Percentiles rank a stretch among this genome's conserved stretches.
phyloP scores from a whole-genome alignment of 257 asterid species.

The Solanum appendiculatum region DNA sequence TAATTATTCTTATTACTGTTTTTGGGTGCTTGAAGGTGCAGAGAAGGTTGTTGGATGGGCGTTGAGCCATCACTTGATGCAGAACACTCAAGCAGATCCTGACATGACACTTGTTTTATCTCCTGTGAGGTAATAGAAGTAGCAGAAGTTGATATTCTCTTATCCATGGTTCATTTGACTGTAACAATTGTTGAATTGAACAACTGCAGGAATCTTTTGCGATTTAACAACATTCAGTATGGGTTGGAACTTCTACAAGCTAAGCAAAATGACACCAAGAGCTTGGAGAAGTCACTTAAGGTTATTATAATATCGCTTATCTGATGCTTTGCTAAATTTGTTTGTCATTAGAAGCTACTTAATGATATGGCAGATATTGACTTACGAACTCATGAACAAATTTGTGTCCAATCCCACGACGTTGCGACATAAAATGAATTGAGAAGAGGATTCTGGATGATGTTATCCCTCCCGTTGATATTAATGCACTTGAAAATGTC shows the following conservation, averaged over 20 bases:
- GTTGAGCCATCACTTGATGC: too few species aligned
- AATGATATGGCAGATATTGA: neutral
- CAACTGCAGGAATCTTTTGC: neutral
- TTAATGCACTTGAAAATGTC: conserved; percentile 85
- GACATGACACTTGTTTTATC: too few species aligned
- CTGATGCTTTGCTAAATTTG: neutral
- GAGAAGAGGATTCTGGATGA: conserved; percentile 75
- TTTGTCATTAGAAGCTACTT: neutral
- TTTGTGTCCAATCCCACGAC: conserved; percentile 27
- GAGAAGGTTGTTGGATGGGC: too few species aligned
- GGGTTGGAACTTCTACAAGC: conserved; percentile 52
- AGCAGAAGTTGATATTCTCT: too few species aligned
- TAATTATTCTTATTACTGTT: too few species aligned
- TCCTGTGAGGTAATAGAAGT: too few species aligned
- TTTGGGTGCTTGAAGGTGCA: too few species aligned
- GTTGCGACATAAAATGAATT: conserved; percentile 67
- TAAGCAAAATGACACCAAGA: conserved; percentile 56
- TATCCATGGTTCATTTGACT: too few species aligned
- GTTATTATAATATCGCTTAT: conserved; percentile 16
- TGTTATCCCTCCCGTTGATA: conserved; percentile 74
- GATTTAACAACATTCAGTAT: conserved; percentile 48
- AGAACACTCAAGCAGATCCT: too few species aligned
- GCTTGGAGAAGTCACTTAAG: conserved; percentile 68
- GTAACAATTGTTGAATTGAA: too few species aligned
- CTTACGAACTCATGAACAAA: neutral